Conservation (phyloP, 176 grass and related monocot species). For the Aegilops sharonensis region DNA sequence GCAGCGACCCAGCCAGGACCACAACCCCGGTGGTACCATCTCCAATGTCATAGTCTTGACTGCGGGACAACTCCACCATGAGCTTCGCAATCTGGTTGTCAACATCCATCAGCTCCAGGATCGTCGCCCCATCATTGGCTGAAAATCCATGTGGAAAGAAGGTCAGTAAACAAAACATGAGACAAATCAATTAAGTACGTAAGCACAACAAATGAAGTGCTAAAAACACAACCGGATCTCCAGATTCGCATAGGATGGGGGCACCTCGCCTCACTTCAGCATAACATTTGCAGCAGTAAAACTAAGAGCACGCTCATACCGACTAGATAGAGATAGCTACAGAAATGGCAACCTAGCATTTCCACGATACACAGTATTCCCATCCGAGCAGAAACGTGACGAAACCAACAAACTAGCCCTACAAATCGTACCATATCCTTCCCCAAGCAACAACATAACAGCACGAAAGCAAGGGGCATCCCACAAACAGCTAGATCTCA, state of each 20-base stretch:
- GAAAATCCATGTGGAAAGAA: not conserved
- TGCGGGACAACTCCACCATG: constrained; percentile 79
- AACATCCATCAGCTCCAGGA: constrained; percentile 86
- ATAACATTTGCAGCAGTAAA: not conserved
- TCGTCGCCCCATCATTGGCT: constrained; percentile 86
- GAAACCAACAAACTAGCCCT: not conserved
- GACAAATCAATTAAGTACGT: not conserved
- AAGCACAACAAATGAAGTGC: not conserved
- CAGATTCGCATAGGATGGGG: not conserved
- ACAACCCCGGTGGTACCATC: constrained; percentile 81
- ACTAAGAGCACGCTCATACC: not conserved
- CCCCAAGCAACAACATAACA: not conserved
- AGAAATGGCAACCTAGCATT: constrained; percentile 1
- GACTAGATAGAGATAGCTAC: not conserved
- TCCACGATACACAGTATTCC: not conserved
- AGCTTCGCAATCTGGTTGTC: constrained; percentile 84
- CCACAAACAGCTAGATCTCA: constrained; percentile 24
- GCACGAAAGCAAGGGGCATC: not conserved
- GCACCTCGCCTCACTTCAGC: not conserved
- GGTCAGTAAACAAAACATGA: constrained; percentile 14
- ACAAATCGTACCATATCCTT: not conserved
- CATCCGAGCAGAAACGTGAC: not conserved
- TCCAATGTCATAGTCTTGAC: constrained; percentile 80
- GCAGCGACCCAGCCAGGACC: constrained; percentile 66
- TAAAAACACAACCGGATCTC: not conserved